Evolutionary conservation across 2,329 filamentous ascomycete species (phyloP).

Genomic region (Nothomitra cinnamomea): DNA sequence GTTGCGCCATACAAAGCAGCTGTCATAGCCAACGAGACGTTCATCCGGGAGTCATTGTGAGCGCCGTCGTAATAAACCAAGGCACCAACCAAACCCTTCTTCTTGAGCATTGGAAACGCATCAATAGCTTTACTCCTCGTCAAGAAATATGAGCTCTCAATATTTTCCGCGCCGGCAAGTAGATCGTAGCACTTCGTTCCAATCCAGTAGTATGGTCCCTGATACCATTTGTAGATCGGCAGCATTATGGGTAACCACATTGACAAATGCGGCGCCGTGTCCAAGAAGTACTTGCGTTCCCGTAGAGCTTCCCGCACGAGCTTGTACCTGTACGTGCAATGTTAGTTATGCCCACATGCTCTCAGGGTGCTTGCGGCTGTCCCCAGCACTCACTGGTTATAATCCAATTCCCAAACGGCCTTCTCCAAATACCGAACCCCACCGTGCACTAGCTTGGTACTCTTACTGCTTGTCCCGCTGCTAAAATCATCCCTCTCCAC

Average conservation of each 20-base stretch:
- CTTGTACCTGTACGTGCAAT: constrained; percentile 29
- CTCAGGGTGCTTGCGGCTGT: not conserved
- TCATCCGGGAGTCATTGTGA: constrained; percentile 88
- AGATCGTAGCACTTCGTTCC: constrained; percentile 74
- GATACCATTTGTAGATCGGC: constrained; percentile 68
- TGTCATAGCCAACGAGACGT: constrained; percentile 74
- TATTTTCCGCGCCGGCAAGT: constrained; percentile 69
- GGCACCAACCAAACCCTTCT: constrained; percentile 59
- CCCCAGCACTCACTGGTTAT: constrained; percentile 43
- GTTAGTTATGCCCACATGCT: constrained; percentile 6
- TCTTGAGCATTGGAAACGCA: constrained; percentile 78
- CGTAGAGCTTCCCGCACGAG: constrained; percentile 68
- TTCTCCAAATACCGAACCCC: constrained; percentile 77
- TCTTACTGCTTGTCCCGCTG: constrained; percentile 69
- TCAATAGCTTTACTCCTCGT: constrained; percentile 74
- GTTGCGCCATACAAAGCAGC: constrained; percentile 75
- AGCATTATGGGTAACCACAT: constrained; percentile 72
- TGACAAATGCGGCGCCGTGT: constrained; percentile 68
- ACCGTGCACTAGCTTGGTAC: constrained; percentile 73
- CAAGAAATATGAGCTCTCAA: constrained; percentile 78
- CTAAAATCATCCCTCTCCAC: constrained; percentile 75
- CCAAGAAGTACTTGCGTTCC: constrained; percentile 68
- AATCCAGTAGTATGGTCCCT: constrained; percentile 63
- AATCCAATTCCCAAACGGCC: constrained; percentile 71
- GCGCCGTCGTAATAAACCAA: constrained; percentile 84